A percentile compares a stretch with the other conserved stretches of the same genome.
Evolutionary conservation across 495 filamentous ascomycete genomes (phyloP).

Genomic region (Neurospora tetrasperma): DNA sequence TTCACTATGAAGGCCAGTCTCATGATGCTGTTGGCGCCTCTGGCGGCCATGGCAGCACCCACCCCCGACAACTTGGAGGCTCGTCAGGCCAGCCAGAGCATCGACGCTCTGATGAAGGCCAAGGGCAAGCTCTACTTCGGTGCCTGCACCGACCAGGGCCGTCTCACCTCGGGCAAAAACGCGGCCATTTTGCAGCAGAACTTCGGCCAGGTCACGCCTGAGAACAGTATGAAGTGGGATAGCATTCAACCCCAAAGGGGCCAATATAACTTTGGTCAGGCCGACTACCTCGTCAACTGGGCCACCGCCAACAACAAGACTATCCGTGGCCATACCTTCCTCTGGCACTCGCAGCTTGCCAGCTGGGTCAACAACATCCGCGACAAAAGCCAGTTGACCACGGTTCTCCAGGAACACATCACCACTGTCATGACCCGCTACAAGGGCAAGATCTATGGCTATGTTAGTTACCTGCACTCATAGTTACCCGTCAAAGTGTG

Average conservation of each 20-base stretch:
- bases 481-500: background rate
- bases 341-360: constrained; percentile 58
- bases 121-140: constrained; percentile 56
- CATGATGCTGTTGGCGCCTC: constrained; percentile 25
- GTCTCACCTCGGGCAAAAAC: constrained; percentile 39
- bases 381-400: constrained; percentile 39
- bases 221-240: constrained; percentile 62
- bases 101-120: constrained; percentile 45
- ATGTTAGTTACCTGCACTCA: constrained; percentile 26
- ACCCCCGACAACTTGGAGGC: constrained; percentile 22
- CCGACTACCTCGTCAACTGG: constrained; percentile 52
- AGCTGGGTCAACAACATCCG: constrained; percentile 46
- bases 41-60: constrained; percentile 25
- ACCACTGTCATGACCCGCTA: constrained; percentile 45
- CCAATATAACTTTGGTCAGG: constrained; percentile 39
- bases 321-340: constrained; percentile 52
- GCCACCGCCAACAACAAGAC: constrained; percentile 44
- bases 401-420: constrained; percentile 50
- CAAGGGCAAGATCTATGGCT: constrained; percentile 52
- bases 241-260: constrained; percentile 36
- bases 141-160: constrained; percentile 43
- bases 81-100: constrained; percentile 34
- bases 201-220: constrained; percentile 55
- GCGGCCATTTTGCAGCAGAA: constrained; percentile 46
- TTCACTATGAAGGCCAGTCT: constrained; percentile 33